Evolutionary conservation across 305 asterid genomes (phyloP), one percentile per base, ranked within the genome.

Genomic region (Fraxinus sp.): DNA sequence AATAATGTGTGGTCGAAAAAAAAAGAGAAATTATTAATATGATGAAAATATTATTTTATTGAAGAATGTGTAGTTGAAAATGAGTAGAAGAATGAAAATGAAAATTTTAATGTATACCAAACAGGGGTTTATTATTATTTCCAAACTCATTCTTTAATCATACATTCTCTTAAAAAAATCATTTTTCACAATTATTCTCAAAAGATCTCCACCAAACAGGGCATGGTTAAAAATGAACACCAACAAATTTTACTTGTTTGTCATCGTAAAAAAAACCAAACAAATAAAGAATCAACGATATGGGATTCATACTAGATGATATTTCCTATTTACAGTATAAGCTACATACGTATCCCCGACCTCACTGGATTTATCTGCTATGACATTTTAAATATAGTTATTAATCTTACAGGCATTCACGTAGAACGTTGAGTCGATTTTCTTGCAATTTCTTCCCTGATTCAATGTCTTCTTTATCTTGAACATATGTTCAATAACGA

Each of bases 401-500:
- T 30, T 11, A 64, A 24, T 64, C 33, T 2, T 10, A 64, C 14
- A 14, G 11, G 72, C 74, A 8, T 28, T 68, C 16, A 33, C 14
- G 13, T 59, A 18, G 64, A 55, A 55, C 64, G 18, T 55, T 59
- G 30, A 59, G 71, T 22, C 14, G 14, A 59, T 59, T 59, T 22
- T 59, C 14, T 0, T 6, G 30, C 32, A 59, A 7, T 59, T 5
- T 55, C 24, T 55, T 55, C 64, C 64, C 64, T 5, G 24, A 55
- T 20, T 59, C 71, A 8, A 20, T 20, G 30, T 52, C 64, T 55
- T 55, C 32, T 74, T 74, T 46, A 7, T 49, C 52, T 18, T 39
- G 72, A 75, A 16, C 77, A 72, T 24, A 88, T 30, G 78, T 92
- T 92, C 74, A 95, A 36, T 88, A 95, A 84, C 37, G 99, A 89